These are phyloP conservation scores for Erucastrum elatum DNA, from an alignment of 345 rosid genomes.

Conservation along the genomic window DNA sequence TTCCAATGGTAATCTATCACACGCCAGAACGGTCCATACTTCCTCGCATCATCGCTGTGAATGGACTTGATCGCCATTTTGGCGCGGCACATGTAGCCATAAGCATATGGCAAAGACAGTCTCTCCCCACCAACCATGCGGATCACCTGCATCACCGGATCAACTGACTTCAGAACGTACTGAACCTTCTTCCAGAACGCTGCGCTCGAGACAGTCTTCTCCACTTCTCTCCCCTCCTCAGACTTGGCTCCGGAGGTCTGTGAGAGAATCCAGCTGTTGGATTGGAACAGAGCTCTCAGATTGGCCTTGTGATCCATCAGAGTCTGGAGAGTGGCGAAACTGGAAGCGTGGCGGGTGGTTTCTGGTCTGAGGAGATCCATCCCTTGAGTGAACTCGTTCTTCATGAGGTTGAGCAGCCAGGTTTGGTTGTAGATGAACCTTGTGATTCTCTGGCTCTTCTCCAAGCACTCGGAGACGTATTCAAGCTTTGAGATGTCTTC, in stretches of 20 bases:
- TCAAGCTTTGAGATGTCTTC: conserved; percentile 65
- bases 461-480: conserved; percentile 62
- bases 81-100: conserved; percentile 50
- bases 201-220: conserved; percentile 50
- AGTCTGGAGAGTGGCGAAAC: conserved; percentile 57
- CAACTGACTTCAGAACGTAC: background rate
- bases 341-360: conserved; percentile 48
- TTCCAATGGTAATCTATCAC: conserved; percentile 76
- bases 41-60: conserved; percentile 62
- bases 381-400: conserved; percentile 65
- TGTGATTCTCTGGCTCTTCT: conserved; percentile 61
- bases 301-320: conserved; percentile 59
- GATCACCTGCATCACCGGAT: background rate
- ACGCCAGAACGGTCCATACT: conserved; percentile 75
- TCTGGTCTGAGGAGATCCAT: conserved; percentile 66
- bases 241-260: conserved; percentile 39
- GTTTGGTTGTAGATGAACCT: conserved; percentile 58
- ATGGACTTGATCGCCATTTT: conserved; percentile 61
- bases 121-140: conserved; percentile 3
- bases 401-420: conserved; percentile 65
- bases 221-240: conserved; percentile 68
- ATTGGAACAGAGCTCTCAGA: conserved; percentile 70
- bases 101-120: background rate
- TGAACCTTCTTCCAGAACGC: conserved; percentile 37
- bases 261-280: conserved; percentile 65